These are phyloP conservation scores for Amanita fuliginea DNA, from an alignment of 768 basidiomycete genomes.

Conservation along the genomic window DNA sequence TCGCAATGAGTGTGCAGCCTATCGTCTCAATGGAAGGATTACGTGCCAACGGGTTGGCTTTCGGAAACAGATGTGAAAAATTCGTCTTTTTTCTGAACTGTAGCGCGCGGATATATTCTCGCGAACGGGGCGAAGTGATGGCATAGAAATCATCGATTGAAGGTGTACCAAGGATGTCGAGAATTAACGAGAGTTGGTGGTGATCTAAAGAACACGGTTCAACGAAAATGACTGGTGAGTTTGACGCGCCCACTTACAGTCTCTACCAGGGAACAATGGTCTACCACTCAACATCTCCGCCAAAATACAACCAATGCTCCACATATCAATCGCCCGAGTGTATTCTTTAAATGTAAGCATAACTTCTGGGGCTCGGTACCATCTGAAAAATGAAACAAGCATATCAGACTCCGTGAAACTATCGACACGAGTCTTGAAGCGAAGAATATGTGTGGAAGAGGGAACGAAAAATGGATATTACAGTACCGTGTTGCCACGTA, in stretches of 20 bases:
- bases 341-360: conserved; percentile 93
- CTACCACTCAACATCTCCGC: conserved; percentile 76
- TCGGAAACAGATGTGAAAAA: conserved; percentile 67
- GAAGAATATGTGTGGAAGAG: too few relatives aligned
- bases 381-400: conserved; percentile 16
- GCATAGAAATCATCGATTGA: conserved; percentile 86
- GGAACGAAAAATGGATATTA: neutral
- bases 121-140: conserved; percentile 74
- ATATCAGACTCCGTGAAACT: neutral
- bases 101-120: conserved; percentile 80
- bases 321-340: conserved; percentile 69
- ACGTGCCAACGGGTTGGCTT: conserved; percentile 61
- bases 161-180: conserved; percentile 85
- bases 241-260: conserved; percentile 39
- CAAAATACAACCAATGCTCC: conserved; percentile 67
- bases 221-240: neutral
- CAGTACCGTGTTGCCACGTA: conserved; percentile 69
- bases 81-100: conserved; percentile 71
- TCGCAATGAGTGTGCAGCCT: conserved; percentile 26
- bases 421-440: neutral
- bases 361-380: conserved; percentile 92
- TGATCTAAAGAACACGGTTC: neutral
- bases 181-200: conserved; percentile 80
- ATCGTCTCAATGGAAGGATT: conserved; percentile 67
- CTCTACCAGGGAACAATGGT: conserved; percentile 81